Base-by-base conservation (phyloP, 352 stramenopile species). In the Phytophthora sansomeana region DNA sequence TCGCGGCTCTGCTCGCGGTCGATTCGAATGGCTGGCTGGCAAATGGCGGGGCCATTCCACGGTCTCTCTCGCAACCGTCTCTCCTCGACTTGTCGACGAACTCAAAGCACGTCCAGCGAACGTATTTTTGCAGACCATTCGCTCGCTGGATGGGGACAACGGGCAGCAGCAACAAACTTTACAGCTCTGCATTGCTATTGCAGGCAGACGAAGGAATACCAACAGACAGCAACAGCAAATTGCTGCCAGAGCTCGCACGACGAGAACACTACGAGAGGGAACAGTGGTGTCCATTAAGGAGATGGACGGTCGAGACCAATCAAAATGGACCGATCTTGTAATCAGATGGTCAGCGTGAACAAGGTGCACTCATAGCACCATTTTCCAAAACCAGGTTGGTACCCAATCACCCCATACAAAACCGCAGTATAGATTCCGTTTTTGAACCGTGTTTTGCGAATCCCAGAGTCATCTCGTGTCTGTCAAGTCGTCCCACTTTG, bases 51-150 rank as follows among this genome's bases (percentile, higher is more conserved):
- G n/a, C n/a, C n/a, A n/a, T n/a, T n/a, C n/a, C n/a, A n/a, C 24
- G 35, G 50, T 55, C 56, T 63, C 56, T 43, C 42, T 51, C 19
- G 24, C n/a, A 65, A 66, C 62, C 47, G 62, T 47, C 29, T 41
- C 21, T 67, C 16, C 10, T 56, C 21, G 33, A 55, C 30, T 28
- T 68, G 60, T 63, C 60, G 43, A 68, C 60, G 60, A 68, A 68
- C 33, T 6, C 32, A 33, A 19, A 63, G 39, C 48, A 44, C 11
- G 38, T 26, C 2, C 21, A 17, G 28, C 9, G 38, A 69, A 8
- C 59, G 50, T 56, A 36, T 56, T 57, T 67, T 57, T 63, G 51
- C 50, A 17, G 50, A 61, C 7, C 26, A n/a, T 33, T 61, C 32
- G 26, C 59, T 39, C 24, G 33, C 21, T 60, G n/a, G n/a, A n/a